phyloP scores from a whole-genome alignment of 768 basidiomycete species.

The Mycena chlorophos region DNA sequence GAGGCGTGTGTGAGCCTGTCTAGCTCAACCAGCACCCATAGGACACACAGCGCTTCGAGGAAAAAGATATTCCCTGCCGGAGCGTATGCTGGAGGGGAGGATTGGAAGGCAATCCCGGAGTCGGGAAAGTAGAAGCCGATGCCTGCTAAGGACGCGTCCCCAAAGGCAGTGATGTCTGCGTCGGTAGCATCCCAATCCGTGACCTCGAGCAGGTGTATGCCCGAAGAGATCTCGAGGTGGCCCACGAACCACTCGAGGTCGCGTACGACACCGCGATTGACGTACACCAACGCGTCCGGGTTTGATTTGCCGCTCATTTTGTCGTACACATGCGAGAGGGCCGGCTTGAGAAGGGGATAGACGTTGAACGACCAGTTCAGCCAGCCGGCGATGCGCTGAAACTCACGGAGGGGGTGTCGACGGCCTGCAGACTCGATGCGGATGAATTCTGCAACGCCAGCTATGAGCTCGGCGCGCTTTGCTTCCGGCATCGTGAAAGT shows the following conservation, averaged over 20 bases:
- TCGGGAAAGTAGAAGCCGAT: constrained; percentile 27
- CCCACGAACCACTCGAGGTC: constrained; percentile 34
- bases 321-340: constrained; percentile 28
- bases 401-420: constrained; percentile 25
- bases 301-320: constrained; percentile 32
- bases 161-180: constrained; percentile 21
- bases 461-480: constrained; percentile 11
- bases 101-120: constrained; percentile 12
- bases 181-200: constrained; percentile 15
- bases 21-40: constrained; percentile 10
- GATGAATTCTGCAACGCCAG: constrained; percentile 11
- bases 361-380: constrained; percentile 44
- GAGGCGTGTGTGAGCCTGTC: background rate
- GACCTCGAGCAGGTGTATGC: constrained; percentile 26
- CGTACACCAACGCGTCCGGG: constrained; percentile 17
- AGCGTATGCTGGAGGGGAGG: background rate
- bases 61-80: constrained; percentile 24
- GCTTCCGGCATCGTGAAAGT: constrained; percentile 23
- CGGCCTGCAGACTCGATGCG: background rate
- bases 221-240: constrained; percentile 21
- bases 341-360: constrained; percentile 31
- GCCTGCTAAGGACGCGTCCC: constrained; percentile 24
- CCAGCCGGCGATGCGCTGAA: constrained; percentile 35
- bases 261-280: constrained; percentile 25
- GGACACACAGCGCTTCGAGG: constrained; percentile 28